phyloP scores from a whole-genome alignment of 257 asterid species.

The Solanum stenotomum region DNA sequence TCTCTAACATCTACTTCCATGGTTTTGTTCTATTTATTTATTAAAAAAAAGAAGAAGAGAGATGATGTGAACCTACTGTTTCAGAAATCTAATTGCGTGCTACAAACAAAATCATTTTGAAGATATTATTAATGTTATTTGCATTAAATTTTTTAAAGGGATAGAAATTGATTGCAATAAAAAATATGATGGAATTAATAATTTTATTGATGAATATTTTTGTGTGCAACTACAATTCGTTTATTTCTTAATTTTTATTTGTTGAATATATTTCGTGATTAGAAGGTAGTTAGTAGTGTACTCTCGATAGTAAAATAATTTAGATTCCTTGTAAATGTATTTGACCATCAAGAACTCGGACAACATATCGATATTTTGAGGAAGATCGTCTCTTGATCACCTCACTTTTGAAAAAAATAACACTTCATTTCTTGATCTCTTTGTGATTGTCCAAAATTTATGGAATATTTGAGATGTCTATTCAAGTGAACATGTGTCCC shows the following conservation, averaged over 20 bases:
- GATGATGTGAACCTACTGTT: not conserved
- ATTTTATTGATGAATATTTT: not conserved
- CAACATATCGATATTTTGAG: not conserved
- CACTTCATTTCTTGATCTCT: not conserved
- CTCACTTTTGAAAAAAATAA: not conserved
- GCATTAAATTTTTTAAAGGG: not conserved
- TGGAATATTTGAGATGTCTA: not conserved
- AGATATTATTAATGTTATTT: not conserved
- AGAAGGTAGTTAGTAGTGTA: not conserved
- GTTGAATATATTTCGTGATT: not conserved
- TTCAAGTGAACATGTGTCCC: not conserved
- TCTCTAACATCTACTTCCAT: not conserved
- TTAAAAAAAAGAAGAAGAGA: not conserved
- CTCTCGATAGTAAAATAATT: not conserved
- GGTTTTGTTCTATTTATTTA: not conserved
- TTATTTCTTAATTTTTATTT: not conserved
- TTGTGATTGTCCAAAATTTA: not conserved
- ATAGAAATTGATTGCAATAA: not conserved
- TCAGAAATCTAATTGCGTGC: not conserved
- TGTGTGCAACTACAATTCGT: not conserved
- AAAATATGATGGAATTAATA: not conserved
- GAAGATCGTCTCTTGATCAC: not conserved
- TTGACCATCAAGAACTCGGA: not conserved
- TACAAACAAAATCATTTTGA: not conserved
- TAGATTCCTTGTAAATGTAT: not conserved